Evolutionary conservation across 2,329 filamentous ascomycete genomes (phyloP).

Genomic region (Alternaria arborescens): DNA sequence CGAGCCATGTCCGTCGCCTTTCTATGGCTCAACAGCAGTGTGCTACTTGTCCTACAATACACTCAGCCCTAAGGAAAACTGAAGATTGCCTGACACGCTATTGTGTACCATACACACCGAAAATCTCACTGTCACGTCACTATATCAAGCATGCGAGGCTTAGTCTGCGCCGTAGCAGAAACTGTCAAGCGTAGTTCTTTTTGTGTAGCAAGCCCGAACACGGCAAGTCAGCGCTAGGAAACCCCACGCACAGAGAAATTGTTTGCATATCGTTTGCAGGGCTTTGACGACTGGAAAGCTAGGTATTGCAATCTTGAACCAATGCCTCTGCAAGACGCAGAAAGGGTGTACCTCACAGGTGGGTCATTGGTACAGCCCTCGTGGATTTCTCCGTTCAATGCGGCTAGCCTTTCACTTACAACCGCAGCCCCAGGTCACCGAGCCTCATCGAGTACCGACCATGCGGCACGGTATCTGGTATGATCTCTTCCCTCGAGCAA

Average conservation of each 20-base stretch:
- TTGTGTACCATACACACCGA: constrained; percentile 11
- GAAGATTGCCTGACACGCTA: constrained; percentile 15
- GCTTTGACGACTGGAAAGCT: constrained; percentile 20
- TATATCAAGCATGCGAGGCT: constrained; percentile 21
- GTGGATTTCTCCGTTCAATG: constrained; percentile 33
- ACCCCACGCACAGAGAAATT: constrained; percentile 14
- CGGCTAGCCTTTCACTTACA: constrained; percentile 27
- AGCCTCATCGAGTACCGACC: constrained; percentile 22
- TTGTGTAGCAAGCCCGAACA: constrained; percentile 23
- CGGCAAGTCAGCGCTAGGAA: constrained; percentile 34
- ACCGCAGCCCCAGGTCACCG: constrained; percentile 28
- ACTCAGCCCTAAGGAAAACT: constrained; percentile 14
- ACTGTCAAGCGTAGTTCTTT: constrained; percentile 25
- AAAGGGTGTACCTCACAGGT: constrained; percentile 14
- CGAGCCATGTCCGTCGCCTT: constrained; percentile 1
- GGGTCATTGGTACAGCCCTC: constrained; percentile 24
- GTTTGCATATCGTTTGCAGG: constrained; percentile 17
- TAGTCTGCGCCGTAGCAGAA: constrained; percentile 9
- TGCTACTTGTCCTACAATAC: constrained; percentile 17
- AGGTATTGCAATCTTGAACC: constrained; percentile 16
- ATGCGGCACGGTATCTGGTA: constrained; percentile 16
- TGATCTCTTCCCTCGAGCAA: not conserved
- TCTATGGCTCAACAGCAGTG: constrained; percentile 12
- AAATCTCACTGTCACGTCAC: constrained; percentile 11
- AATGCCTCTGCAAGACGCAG: constrained; percentile 21